These are phyloP conservation scores for Kluyveromyces siamensis DNA, from an alignment of 805 yeast genomes.

Conservation along the genomic window DNA sequence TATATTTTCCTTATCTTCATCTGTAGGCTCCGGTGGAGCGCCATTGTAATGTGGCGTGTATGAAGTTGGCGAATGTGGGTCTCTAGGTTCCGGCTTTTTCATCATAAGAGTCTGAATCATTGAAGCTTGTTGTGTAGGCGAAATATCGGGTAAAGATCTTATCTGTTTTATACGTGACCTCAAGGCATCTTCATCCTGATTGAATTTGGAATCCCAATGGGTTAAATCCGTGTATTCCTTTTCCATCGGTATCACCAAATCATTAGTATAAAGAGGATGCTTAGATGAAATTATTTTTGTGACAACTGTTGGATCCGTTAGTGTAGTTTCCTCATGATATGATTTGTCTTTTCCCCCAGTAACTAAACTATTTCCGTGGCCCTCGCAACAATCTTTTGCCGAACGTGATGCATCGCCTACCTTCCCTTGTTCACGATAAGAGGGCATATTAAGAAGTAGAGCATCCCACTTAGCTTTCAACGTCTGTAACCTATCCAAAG, in stretches of 20 bases:
- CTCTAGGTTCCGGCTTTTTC: conserved; percentile 21
- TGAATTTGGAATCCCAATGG: conserved; percentile 5
- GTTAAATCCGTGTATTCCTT: conserved; percentile 13
- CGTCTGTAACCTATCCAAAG: conserved; percentile 43
- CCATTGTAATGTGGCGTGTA: conserved; percentile 5
- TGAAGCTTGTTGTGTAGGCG: conserved; percentile 10
- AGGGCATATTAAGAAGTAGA: neutral
- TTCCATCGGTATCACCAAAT: conserved; percentile 42
- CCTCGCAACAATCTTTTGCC: conserved; percentile 32
- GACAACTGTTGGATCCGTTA: conserved; percentile 40
- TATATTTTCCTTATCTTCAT: conserved; percentile 39
- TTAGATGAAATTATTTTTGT: conserved; percentile 41
- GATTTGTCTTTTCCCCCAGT: conserved; percentile 4
- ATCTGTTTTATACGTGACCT: conserved; percentile 12
- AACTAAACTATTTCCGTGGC: conserved; percentile 13
- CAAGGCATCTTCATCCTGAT: conserved; percentile 12
- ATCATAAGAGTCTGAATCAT: conserved; percentile 60
- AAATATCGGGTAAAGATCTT: conserved; percentile 8
- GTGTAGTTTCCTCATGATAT: conserved; percentile 43
- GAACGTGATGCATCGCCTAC: neutral
- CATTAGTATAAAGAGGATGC: conserved; percentile 22
- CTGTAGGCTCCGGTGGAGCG: conserved; percentile 31
- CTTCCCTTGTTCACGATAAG: neutral
- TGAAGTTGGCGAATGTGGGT: conserved; percentile 12
- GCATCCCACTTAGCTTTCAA: conserved; percentile 15